Percentiles rank a stretch among this genome's conserved stretches.
Evolutionary conservation across 2,329 filamentous ascomycete genomes (phyloP).

Genomic region (Aotearoamyces nothofagi): DNA sequence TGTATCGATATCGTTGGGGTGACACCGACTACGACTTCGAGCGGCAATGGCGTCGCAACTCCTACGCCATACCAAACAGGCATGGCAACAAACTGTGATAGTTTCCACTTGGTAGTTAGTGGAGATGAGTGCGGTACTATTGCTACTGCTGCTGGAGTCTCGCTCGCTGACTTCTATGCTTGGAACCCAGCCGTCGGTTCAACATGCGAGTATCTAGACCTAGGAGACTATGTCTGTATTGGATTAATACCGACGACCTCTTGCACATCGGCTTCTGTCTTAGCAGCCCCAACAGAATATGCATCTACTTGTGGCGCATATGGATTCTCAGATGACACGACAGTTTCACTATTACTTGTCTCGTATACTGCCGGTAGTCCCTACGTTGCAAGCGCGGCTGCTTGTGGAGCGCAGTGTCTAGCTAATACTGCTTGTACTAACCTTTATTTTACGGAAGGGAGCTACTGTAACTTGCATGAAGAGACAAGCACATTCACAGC

Average conservation of each 20-base stretch:
- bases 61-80: conserved; percentile 1
- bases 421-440: conserved; percentile 1
- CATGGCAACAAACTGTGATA: conserved; percentile 2
- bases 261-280: too few relatives aligned
- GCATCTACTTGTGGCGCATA: neutral
- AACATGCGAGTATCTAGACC: neutral
- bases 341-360: conserved; percentile 1
- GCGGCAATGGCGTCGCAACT: too few relatives aligned
- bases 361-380: neutral
- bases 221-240: too few relatives aligned
- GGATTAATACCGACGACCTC: too few relatives aligned
- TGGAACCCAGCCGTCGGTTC: conserved; percentile 2
- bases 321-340: neutral
- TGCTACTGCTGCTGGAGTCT: conserved; percentile 1
- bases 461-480: too few relatives aligned
- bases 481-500: too few relatives aligned
- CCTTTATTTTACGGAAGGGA: too few relatives aligned
- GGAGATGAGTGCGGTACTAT: conserved; percentile 3
- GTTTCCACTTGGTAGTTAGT: conserved; percentile 1
- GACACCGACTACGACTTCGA: conserved; percentile 3
- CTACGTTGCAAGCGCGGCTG: conserved; percentile 1
- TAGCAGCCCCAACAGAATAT: conserved; percentile 1
- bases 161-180: conserved; percentile 1
- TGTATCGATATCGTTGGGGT: conserved; percentile 27
- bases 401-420: conserved; percentile 1